Percentiles rank a stretch among this genome's conserved stretches.
Conservation (phyloP, 495 filamentous ascomycete genomes). For the Peziza echinospora region DNA sequence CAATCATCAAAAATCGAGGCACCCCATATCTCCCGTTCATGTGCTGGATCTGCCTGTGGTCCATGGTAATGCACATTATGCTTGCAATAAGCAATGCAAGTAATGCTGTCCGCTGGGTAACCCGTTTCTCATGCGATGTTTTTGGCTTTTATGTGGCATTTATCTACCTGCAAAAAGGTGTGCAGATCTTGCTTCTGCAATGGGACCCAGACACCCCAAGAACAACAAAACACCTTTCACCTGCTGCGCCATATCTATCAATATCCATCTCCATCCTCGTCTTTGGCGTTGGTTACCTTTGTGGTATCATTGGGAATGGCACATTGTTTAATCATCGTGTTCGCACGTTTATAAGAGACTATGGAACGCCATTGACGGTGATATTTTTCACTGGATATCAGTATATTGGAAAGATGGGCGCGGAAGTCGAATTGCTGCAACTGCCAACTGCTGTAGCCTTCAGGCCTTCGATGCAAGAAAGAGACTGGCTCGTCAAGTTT, state of each 20-base stretch:
- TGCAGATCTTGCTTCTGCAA: slow-evolving; percentile 50
- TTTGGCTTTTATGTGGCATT: slow-evolving; percentile 74
- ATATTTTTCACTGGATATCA: slow-evolving; percentile 79
- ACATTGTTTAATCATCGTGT: slow-evolving; percentile 48
- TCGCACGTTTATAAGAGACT: slow-evolving; percentile 62
- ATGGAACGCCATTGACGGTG: slow-evolving; percentile 61
- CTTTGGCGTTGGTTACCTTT: slow-evolving; percentile 46
- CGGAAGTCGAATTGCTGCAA: slow-evolving; percentile 35
- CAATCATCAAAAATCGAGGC: slow-evolving; percentile 47
- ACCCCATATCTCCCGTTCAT: slow-evolving; percentile 63
- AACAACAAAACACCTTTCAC: too few species aligned
- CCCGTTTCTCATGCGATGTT: slow-evolving; percentile 66
- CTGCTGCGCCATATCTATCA: slow-evolving; percentile 48
- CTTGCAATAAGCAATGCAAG: slow-evolving; percentile 61
- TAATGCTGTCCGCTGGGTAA: slow-evolving; percentile 61
- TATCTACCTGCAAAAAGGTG: slow-evolving; percentile 68
- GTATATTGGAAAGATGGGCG: slow-evolving; percentile 55
- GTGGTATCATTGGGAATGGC: slow-evolving; percentile 45
- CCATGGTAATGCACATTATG: slow-evolving; percentile 57
- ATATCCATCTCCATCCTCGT: slow-evolving; percentile 54
- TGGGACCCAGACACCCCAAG: slow-evolving; percentile 22
- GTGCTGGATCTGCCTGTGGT: slow-evolving; percentile 75
- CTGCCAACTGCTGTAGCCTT: slow-evolving; percentile 59
- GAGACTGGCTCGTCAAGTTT: slow-evolving; percentile 69
- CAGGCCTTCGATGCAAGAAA: slow-evolving; percentile 54